These are phyloP conservation scores for Rhododendron ovatum DNA, from an alignment of 148 eudicot species.

Conservation along the genomic window DNA sequence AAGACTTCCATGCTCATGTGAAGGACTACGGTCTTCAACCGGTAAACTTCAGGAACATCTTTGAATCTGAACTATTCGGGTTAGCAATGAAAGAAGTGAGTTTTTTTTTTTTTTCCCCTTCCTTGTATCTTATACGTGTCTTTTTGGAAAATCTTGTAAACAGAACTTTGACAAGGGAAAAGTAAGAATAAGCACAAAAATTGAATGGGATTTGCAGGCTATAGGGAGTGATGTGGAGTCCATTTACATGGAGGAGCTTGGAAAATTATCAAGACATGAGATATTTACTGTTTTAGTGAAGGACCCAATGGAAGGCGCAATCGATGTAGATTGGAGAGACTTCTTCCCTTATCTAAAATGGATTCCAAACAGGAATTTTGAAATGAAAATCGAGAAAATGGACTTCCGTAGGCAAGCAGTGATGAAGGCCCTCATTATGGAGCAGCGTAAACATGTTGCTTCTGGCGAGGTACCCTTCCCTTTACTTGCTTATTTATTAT, in stretches of 20 bases:
- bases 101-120: not conserved
- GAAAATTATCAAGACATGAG: conserved; percentile 51
- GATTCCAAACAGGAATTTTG: conserved; percentile 73
- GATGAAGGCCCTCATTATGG: conserved; percentile 60
- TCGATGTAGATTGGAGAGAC: conserved; percentile 98
- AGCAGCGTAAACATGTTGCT: conserved; percentile 39
- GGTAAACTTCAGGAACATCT: conserved; percentile 52
- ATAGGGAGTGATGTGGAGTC: conserved; percentile 57
- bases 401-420: conserved; percentile 59
- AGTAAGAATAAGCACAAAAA: not conserved
- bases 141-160: not conserved
- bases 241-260: conserved; percentile 59
- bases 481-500: not conserved
- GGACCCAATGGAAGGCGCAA: conserved; percentile 89
- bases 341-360: conserved; percentile 85
- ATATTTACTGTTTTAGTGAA: conserved; percentile 50
- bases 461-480: conserved; percentile 37
- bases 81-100: conserved; percentile 65
- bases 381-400: conserved; percentile 44
- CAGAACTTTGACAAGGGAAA: not conserved
- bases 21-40: conserved; percentile 37
- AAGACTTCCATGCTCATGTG: conserved; percentile 30
- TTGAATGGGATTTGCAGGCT: conserved; percentile 37
- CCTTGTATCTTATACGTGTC: not conserved
- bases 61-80: conserved; percentile 74